phyloP scores from a whole-genome alignment of 2,329 filamentous ascomycete genomes.

The Fusarium falciforme region DNA sequence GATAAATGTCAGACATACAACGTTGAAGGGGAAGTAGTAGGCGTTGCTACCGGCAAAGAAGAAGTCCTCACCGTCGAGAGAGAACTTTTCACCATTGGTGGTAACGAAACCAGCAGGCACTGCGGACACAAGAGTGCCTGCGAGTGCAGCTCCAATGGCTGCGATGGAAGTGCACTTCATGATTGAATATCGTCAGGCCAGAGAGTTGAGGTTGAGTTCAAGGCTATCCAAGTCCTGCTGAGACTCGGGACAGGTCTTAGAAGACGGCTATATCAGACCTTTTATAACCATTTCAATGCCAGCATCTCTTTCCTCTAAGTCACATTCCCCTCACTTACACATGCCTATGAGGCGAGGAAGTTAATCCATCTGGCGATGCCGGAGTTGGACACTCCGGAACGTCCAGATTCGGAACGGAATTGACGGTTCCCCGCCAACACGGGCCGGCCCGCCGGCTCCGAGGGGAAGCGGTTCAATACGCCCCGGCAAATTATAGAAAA shows the following conservation, averaged over 20 bases:
- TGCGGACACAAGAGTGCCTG: constrained; percentile 2
- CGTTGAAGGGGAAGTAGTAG: constrained; percentile 66
- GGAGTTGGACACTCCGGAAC: constrained; percentile 26
- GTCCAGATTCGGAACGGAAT: constrained; percentile 24
- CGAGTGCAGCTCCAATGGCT: constrained; percentile 10
- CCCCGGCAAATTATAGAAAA: background rate
- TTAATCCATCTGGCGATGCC: constrained; percentile 24
- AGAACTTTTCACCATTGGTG: constrained; percentile 61
- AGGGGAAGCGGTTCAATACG: background rate
- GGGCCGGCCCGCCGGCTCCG: background rate
- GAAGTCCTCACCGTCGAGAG: constrained; percentile 65
- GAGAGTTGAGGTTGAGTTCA: background rate
- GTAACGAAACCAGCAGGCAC: constrained; percentile 58
- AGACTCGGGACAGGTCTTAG: background rate
- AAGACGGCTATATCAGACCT: background rate
- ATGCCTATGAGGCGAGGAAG: constrained; percentile 6
- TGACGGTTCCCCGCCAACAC: background rate
- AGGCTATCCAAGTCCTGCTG: background rate
- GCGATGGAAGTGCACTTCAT: constrained; percentile 26
- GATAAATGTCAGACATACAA: constrained; percentile 50
- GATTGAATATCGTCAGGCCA: background rate
- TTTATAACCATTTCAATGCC: constrained; percentile 15
- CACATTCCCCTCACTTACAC: constrained; percentile 6
- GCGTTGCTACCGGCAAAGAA: constrained; percentile 69
- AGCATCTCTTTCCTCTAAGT: background rate